Conservation (phyloP, 1,284 basidiomycete species). For the Sanghuangporus sanghuang region DNA sequence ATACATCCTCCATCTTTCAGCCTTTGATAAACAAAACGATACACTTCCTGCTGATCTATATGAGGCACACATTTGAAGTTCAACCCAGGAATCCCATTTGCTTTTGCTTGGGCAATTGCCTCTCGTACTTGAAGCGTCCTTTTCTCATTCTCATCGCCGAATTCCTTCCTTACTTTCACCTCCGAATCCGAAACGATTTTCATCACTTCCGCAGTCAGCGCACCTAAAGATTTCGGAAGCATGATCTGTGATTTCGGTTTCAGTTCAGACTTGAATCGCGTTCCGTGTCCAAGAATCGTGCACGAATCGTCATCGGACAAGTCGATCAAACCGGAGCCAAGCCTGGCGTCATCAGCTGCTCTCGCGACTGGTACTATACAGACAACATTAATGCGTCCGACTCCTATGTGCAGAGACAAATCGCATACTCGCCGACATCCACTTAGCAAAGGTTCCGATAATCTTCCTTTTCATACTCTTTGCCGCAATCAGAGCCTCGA, state of each 20-base stretch:
- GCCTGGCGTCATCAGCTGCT: slow-evolving; percentile 84
- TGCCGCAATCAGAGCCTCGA: slow-evolving; percentile 91
- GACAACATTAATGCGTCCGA: neutral
- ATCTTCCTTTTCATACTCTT: slow-evolving; percentile 81
- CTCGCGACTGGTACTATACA: slow-evolving; percentile 84
- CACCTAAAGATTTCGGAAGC: slow-evolving; percentile 80
- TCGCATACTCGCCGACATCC: slow-evolving; percentile 88
- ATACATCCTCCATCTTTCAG: slow-evolving; percentile 87
- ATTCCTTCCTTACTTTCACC: slow-evolving; percentile 82
- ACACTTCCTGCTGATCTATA: slow-evolving; percentile 93
- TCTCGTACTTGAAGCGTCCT: slow-evolving; percentile 66
- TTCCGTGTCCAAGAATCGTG: slow-evolving; percentile 75
- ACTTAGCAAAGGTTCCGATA: slow-evolving; percentile 78
- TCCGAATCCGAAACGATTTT: slow-evolving; percentile 90
- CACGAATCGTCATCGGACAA: slow-evolving; percentile 76
- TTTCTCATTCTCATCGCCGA: slow-evolving; percentile 78
- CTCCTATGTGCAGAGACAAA: neutral
- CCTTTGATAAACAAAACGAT: slow-evolving; percentile 86
- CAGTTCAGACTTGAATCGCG: slow-evolving; percentile 78
- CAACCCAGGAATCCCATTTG: slow-evolving; percentile 54
- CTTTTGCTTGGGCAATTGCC: slow-evolving; percentile 51
- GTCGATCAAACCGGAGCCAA: slow-evolving; percentile 72
- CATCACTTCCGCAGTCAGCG: slow-evolving; percentile 76
- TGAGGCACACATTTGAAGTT: slow-evolving; percentile 77
- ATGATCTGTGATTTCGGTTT: slow-evolving; percentile 81